Evolutionary conservation across 116 monocot species (phyloP).

Genomic region (Dioscorea cayenensis): DNA sequence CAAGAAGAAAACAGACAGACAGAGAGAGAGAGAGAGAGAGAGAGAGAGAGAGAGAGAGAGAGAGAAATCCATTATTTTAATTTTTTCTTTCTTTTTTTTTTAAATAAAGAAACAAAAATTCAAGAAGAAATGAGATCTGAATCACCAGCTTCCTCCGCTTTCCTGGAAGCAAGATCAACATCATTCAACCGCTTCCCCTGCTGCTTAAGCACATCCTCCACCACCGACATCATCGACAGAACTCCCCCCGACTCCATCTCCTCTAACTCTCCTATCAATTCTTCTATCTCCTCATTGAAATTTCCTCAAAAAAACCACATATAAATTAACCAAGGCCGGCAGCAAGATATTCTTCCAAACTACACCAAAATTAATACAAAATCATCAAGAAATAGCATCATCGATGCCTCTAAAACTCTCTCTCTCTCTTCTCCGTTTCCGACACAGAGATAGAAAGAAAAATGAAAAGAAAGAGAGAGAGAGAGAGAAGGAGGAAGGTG

Average conservation of each 20-base stretch:
- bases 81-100: not conserved
- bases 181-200: constrained; percentile 64
- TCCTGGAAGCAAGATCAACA: constrained; percentile 72
- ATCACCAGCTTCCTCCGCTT: constrained; percentile 77
- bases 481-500: not conserved
- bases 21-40: too few species aligned
- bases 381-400: not conserved
- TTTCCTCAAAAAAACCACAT: not conserved
- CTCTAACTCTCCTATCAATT: not conserved
- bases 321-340: not conserved
- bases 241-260: constrained; percentile 29
- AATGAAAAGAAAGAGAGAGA: not conserved
- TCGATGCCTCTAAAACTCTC: too few species aligned
- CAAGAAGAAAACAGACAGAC: not conserved
- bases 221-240: constrained; percentile 37
- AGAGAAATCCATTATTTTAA: not conserved
- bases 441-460: too few species aligned
- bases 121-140: not conserved
- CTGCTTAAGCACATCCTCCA: constrained; percentile 86
- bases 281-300: not conserved
- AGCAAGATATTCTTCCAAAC: not conserved
- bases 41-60: too few species aligned
- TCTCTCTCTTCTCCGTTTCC: too few species aligned
- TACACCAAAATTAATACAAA: not conserved
- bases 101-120: not conserved